Base-by-base conservation (phyloP, 805 yeast species). In the Nakazawaea wyomingensis region DNA sequence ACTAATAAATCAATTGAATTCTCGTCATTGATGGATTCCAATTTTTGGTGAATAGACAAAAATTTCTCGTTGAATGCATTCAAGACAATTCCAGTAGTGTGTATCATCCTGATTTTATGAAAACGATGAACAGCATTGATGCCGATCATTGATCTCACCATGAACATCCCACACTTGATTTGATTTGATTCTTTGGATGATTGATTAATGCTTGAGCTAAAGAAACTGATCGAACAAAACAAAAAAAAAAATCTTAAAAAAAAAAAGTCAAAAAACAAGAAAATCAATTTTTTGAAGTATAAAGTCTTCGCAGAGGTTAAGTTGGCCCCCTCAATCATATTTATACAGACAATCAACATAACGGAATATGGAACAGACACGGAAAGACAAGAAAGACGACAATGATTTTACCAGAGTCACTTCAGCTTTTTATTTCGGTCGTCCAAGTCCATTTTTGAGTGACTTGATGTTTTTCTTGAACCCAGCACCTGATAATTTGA, bases 401-500 rank as follows among this genome's bases (percentile, higher is more conserved):
- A 14, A 13, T 17, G 9, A 24, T 11, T 40, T 39, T 34, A 11
- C 26, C 28, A 26, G 44, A 31, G 21, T 18, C 21, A 22, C 8
- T 6, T 41, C 39, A 13, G 9, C 24, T 6, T 31, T 5, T 17
- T 42, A 42, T 35, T 30, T n/a, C 14, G 45, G 45, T 8, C 18
- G 45, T 10, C 45, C 45, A 6, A 31, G 34, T 18, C 45, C 40
- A 2, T 42, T 36, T 21, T 26, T 42, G 16, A 42, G 45, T 14
- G 30, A 36, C 14, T 22, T 42, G 22, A 14, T 42, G 27, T 36
- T 31, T 21, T 8, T 42, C 11, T 11, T 42, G 10, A 42, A 42
- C 26, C 66, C 66, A 2, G 63, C 66, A 5, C 62, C 60, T 30
- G 68, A 63, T 49, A 59, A 61, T 9, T 37, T 54, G 17, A 17